Percentiles rank a stretch among this genome's conserved stretches.
These are phyloP conservation scores for Malus hybrid DNA, from an alignment of 331 rosid genomes.

Conservation along the genomic window DNA sequence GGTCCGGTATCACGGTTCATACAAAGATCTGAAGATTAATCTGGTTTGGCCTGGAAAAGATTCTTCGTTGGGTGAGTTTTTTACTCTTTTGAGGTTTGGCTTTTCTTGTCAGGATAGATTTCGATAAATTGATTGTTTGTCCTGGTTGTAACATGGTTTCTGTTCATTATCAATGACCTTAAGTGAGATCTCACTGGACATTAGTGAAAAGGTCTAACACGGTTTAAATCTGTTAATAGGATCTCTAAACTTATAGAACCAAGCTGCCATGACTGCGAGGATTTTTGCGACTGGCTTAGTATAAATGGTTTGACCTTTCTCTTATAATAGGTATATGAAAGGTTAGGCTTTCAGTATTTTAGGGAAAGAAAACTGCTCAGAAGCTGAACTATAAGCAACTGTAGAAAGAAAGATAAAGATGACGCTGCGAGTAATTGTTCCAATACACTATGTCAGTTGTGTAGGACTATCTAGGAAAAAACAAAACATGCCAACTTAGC, in stretches of 20 bases:
- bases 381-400: background rate
- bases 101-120: background rate
- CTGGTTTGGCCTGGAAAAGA: conserved; percentile 93
- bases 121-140: background rate
- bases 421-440: background rate
- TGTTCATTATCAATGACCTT: background rate
- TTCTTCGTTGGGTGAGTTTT: conserved; percentile 53
- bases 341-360: background rate
- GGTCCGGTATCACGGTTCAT: conserved; percentile 75
- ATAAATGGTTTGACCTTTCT: background rate
- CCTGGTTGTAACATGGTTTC: background rate
- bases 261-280: background rate
- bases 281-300: background rate
- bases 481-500: background rate
- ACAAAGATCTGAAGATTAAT: conserved; percentile 62
- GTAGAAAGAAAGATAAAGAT: background rate
- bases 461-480: background rate
- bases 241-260: background rate
- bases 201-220: background rate
- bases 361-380: background rate
- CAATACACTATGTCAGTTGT: background rate
- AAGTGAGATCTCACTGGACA: background rate
- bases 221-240: background rate
- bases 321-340: background rate
- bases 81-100: background rate